Conservation (phyloP, 768 basidiomycete genomes). For the Podaxis rugospora region DNA sequence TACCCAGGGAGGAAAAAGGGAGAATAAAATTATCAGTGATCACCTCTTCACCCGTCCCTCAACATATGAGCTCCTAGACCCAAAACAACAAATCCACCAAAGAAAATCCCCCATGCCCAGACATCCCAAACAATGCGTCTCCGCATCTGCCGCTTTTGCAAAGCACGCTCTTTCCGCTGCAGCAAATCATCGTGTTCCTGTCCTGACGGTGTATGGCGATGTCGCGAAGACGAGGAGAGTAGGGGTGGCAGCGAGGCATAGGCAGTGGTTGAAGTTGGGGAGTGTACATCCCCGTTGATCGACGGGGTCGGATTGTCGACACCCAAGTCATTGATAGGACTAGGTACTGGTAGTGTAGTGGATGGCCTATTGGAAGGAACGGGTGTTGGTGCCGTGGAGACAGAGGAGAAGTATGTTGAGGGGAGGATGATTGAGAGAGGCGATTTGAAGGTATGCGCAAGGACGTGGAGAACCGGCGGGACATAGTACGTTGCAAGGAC, state of each 20-base stretch:
- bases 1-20: neutral
- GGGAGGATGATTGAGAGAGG: slow-evolving; percentile 83
- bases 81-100: slow-evolving; percentile 4
- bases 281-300: neutral
- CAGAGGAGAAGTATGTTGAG: slow-evolving; percentile 18
- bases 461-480: slow-evolving; percentile 77
- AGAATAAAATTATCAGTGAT: neutral
- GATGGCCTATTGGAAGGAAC: neutral
- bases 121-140: slow-evolving; percentile 80
- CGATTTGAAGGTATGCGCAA: slow-evolving; percentile 77
- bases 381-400: neutral
- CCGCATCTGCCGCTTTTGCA: slow-evolving; percentile 71
- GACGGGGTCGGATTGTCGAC: slow-evolving; percentile 25
- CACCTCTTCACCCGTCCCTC: neutral
- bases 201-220: slow-evolving; percentile 18
- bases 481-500: slow-evolving; percentile 57
- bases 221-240: neutral
- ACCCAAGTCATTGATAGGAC: neutral
- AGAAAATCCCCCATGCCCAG: slow-evolving; percentile 54
- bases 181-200: slow-evolving; percentile 62
- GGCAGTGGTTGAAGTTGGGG: neutral
- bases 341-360: slow-evolving; percentile 1
- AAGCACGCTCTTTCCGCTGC: slow-evolving; percentile 77
- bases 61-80: neutral
- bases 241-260: neutral